Evolutionary conservation across 225 moss, liverwort and hornwort genomes (phyloP).

Genomic region (Neckera pumila): DNA sequence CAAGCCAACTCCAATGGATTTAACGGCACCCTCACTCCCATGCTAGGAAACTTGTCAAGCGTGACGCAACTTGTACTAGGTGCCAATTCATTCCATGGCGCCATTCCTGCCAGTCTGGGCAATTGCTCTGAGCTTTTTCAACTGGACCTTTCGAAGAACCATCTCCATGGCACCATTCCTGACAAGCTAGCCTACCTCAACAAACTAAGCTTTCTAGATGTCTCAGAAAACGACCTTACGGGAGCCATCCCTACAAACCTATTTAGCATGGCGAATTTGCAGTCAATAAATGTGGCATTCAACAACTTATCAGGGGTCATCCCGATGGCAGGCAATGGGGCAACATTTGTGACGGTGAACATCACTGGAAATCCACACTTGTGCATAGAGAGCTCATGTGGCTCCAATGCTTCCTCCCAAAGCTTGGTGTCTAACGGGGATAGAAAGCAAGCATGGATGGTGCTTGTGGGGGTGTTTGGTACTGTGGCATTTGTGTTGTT

Average conservation of each 20-base stretch:
- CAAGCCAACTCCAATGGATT: not conserved
- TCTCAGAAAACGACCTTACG: not conserved
- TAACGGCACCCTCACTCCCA: not conserved
- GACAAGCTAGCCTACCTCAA: not conserved
- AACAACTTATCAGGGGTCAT: not conserved
- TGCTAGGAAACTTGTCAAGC: not conserved
- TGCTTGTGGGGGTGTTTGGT: not conserved
- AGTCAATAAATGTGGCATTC: not conserved
- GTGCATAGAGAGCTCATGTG: not conserved
- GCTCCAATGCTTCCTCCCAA: not conserved
- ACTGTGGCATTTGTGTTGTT: not conserved
- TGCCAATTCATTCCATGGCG: not conserved
- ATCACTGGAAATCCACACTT: not conserved
- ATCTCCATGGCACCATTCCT: not conserved
- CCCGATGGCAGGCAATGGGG: not conserved
- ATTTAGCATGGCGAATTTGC: not conserved
- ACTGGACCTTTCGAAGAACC: not conserved
- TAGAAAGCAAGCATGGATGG: not conserved
- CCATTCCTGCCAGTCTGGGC: rapidly evolving
- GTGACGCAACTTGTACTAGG: not conserved
- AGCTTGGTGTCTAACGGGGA: rapidly evolving
- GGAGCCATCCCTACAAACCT: rapidly evolving
- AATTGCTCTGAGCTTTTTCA: not conserved
- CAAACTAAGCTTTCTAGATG: rapidly evolving
- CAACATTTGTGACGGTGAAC: not conserved